phyloP scores from a whole-genome alignment of 306 rosid genomes.

The Cajanus cajan region DNA sequence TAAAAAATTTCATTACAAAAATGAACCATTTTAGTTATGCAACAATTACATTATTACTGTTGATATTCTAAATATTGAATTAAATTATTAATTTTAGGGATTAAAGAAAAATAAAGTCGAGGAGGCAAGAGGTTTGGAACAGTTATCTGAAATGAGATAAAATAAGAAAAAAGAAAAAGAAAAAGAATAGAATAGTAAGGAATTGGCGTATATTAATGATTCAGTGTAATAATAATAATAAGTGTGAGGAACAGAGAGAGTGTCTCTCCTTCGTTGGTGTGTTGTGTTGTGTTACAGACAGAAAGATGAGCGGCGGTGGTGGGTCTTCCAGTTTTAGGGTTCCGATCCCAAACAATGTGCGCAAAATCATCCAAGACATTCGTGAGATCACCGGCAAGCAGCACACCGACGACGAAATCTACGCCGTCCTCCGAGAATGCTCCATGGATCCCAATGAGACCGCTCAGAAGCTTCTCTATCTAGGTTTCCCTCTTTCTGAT shows the following conservation, averaged over 20 bases:
- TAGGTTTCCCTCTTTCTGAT: constrained; percentile 44
- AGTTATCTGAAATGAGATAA: too few species aligned
- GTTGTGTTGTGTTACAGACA: not conserved
- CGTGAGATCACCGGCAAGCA: constrained; percentile 80
- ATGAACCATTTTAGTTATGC: too few species aligned
- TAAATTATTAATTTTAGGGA: too few species aligned
- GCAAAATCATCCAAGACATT: constrained; percentile 56
- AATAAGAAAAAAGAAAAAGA: not conserved
- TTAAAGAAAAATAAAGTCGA: too few species aligned
- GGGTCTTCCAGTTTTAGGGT: constrained; percentile 55
- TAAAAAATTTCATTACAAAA: too few species aligned
- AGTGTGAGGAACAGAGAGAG: constrained; percentile 9
- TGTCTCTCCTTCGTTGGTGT: constrained; percentile 17
- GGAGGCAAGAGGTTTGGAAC: too few species aligned
- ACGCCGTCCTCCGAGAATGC: constrained; percentile 64
- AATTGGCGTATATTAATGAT: constrained; percentile 10
- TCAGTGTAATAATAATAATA: not conserved
- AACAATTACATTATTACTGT: too few species aligned
- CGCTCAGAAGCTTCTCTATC: constrained; percentile 65
- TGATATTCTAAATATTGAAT: too few species aligned
- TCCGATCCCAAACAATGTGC: constrained; percentile 66
- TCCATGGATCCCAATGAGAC: constrained; percentile 93
- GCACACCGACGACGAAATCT: constrained; percentile 87
- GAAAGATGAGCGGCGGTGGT: constrained; percentile 58
- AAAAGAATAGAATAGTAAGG: not conserved